Evolutionary conservation across 2,329 filamentous ascomycete species (phyloP), one percentile per base, ranked within the genome.

Genomic region (Clonostachys rhizophaga): DNA sequence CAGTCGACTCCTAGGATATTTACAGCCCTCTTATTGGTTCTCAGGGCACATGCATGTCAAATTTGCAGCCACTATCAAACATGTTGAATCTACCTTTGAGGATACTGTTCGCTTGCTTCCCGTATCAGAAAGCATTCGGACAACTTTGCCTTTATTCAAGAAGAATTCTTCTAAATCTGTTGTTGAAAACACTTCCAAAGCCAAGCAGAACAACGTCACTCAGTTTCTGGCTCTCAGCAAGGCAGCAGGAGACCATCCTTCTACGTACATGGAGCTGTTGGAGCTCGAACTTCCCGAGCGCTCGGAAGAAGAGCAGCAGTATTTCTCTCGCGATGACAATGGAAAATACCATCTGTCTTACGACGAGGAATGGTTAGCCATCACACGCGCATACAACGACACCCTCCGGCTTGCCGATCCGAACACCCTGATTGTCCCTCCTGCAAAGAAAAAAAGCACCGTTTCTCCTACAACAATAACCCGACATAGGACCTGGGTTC

Each of bases 311-410:
- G 33, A 61, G 3, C 45, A 53, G 12, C 43, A 52, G 1, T 3
- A 45, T 58, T 44, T 54, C 52, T 40, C 54, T 58, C 6, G 48
- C 6, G 24, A 55, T 14, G 47, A 49, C 5, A 47, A 46, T 2
- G 55, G 58, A 16, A 82, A 83, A 2, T 78, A 82, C 54, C 72
- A 70, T 11, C 74, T 96, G 1, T 72, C 83, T 43, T 97, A 99
- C 62, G 94, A 99, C 64, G 82, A 85, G 12, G 94, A 99, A 69
- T 99, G 92, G 92, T 82, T 99, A 8, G 87, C 94, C 40, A 96
- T 99, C 53, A 91, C 86, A 12, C 87, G 92, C 40, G 86, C 83
- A 8, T 95, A 96, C 59, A 81, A 87, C 37, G 57, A 72, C 4
- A 75, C 81, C 39, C 73, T 94, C 3, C 66, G 70, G 2, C 70